These are phyloP conservation scores for Hypoxylon sp. DNA, from an alignment of 2,329 filamentous ascomycete species.

Conservation along the genomic window DNA sequence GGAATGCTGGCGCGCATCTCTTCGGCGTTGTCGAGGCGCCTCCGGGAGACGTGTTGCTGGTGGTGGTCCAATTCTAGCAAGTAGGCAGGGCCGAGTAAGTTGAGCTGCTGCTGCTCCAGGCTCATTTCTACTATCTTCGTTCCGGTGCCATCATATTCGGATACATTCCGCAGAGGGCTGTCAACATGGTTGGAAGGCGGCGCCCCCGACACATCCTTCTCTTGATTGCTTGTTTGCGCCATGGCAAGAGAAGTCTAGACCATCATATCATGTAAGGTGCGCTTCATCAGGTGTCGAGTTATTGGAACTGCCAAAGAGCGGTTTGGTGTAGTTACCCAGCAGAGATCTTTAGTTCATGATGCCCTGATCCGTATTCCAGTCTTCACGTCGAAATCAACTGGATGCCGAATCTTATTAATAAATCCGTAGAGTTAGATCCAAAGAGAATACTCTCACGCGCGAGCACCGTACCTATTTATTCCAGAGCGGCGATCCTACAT, in stretches of 20 bases:
- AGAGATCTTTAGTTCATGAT: conserved; percentile 2
- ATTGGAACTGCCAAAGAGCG: background rate
- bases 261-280: background rate
- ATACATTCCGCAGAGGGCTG: background rate
- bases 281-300: background rate
- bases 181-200: conserved; percentile 4
- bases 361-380: background rate
- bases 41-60: conserved; percentile 27
- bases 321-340: background rate
- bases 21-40: conserved; percentile 28
- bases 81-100: conserved; percentile 39
- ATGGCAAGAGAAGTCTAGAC: background rate
- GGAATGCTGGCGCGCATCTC: conserved; percentile 38
- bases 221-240: conserved; percentile 6
- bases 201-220: conserved; percentile 5
- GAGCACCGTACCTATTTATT: background rate
- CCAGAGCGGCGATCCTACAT: conserved; percentile 22
- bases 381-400: background rate
- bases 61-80: conserved; percentile 41
- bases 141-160: background rate
- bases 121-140: conserved; percentile 1
- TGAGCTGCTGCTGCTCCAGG: conserved; percentile 18
- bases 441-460: no score
- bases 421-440: background rate
- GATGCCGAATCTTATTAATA: background rate